A percentile compares a stretch with the other conserved stretches of the same genome.
These are phyloP conservation scores for Wallacemonas collosoma DNA, from an alignment of 208 protist genomes.

Conservation along the genomic window DNA sequence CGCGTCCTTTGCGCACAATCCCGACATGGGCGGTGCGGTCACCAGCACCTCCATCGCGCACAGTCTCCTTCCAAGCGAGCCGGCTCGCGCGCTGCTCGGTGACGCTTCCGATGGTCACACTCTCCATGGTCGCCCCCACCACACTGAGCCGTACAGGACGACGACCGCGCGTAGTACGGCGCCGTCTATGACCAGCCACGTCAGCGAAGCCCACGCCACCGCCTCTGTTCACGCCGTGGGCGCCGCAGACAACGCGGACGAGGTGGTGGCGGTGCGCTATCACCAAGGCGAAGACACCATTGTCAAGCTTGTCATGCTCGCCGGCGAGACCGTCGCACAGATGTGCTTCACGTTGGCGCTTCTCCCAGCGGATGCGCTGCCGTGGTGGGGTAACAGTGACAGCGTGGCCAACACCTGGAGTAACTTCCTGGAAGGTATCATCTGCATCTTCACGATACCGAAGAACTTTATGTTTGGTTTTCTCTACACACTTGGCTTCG, in stretches of 20 bases:
- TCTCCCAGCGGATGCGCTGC: conserved; percentile 78
- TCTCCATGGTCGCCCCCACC: background rate
- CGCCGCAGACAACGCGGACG: conserved; percentile 23
- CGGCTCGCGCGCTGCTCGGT: background rate
- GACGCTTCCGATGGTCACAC: conserved; percentile 8
- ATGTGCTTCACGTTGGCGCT: conserved; percentile 58
- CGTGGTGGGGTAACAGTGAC: conserved; percentile 74
- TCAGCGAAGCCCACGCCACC: background rate
- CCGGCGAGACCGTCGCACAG: conserved; percentile 61
- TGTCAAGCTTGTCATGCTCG: conserved; percentile 85
- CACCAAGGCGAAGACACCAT: conserved; percentile 72
- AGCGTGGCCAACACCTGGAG: conserved; percentile 53
- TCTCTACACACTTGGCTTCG: conserved; percentile 77
- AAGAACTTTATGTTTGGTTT: conserved; percentile 73
- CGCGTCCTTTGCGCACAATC: conserved; percentile 4
- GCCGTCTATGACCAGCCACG: background rate
- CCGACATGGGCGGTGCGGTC: conserved; percentile 5
- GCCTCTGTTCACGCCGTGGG: conserved; percentile 4
- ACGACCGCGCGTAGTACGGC: background rate
- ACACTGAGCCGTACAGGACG: background rate
- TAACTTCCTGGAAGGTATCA: conserved; percentile 71
- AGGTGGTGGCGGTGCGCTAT: conserved; percentile 37
- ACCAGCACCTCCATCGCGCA: conserved; percentile 11
- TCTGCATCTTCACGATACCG: conserved; percentile 56
- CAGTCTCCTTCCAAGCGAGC: conserved; percentile 9